Percentiles rank a stretch among this genome's conserved stretches.
These are phyloP conservation scores for Exophiala dermatitidis DNA, from an alignment of 2,329 filamentous ascomycete species.

Conservation along the genomic window DNA sequence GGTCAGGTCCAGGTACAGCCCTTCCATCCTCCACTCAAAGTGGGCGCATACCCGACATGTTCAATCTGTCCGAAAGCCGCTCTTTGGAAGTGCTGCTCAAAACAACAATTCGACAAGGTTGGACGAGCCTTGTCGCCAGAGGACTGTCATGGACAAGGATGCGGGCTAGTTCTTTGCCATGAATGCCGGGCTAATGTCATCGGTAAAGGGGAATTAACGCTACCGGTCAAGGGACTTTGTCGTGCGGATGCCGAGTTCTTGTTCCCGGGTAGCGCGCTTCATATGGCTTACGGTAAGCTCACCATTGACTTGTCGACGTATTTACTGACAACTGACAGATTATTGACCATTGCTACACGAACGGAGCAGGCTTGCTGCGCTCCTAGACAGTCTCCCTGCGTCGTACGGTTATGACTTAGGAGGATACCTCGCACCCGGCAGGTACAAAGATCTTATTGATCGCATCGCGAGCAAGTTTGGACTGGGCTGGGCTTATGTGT, in stretches of 20 bases:
- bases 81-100: slow-evolving; percentile 19
- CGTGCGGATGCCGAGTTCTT: slow-evolving; percentile 22
- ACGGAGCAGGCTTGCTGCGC: too few relatives aligned
- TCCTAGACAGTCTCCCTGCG: too few relatives aligned
- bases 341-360: too few relatives aligned
- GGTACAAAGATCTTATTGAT: too few relatives aligned
- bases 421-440: too few relatives aligned
- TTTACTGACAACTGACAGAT: neutral
- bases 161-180: slow-evolving; percentile 21
- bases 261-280: slow-evolving; percentile 17
- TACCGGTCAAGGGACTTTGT: neutral
- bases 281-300: slow-evolving; percentile 5
- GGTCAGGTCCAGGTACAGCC: slow-evolving; percentile 2
- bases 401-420: too few relatives aligned
- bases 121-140: neutral
- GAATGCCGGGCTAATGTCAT: slow-evolving; percentile 6
- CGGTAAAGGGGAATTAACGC: slow-evolving; percentile 2
- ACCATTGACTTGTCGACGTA: neutral
- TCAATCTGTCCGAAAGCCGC: slow-evolving; percentile 19
- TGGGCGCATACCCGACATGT: slow-evolving; percentile 14
- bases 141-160: slow-evolving; percentile 11
- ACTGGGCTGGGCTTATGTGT: too few relatives aligned
- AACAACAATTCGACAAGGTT: slow-evolving; percentile 13
- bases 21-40: slow-evolving; percentile 2
- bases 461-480: too few relatives aligned